Evolutionary conservation across 2,329 filamentous ascomycete genomes (phyloP).

Genomic region (Diaporthe caulivora): DNA sequence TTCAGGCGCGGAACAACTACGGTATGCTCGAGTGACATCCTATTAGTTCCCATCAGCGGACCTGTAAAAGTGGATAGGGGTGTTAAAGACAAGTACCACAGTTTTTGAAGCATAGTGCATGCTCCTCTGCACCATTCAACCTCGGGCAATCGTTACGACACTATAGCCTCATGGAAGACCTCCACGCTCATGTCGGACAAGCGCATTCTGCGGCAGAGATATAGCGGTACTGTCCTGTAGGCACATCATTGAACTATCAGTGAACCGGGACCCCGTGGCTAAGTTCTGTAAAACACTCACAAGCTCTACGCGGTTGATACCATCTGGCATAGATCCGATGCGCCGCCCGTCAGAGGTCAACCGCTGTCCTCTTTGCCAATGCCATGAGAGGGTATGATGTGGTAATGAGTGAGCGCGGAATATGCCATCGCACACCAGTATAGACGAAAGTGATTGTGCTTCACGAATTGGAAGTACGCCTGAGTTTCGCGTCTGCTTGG

Average conservation of each 20-base stretch:
- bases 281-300: background rate
- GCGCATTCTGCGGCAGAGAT: background rate
- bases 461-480: background rate
- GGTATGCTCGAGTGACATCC: no score
- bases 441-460: background rate
- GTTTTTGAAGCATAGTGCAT: no score
- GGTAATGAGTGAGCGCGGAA: background rate
- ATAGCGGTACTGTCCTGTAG: background rate
- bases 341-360: no score
- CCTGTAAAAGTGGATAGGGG: no score
- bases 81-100: no score
- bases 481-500: no score
- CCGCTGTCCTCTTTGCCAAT: fast-evolving
- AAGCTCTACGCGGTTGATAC: background rate
- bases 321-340: background rate
- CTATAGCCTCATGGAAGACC: background rate
- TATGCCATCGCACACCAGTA: background rate
- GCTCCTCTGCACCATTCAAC: no score
- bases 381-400: no score
- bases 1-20: no score
- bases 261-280: fast-evolving
- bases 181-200: background rate
- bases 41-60: no score
- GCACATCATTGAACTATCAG: background rate
- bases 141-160: background rate